Base-by-base conservation (phyloP, 129 eudicot species). In the Chrysanthemum makinoi region DNA sequence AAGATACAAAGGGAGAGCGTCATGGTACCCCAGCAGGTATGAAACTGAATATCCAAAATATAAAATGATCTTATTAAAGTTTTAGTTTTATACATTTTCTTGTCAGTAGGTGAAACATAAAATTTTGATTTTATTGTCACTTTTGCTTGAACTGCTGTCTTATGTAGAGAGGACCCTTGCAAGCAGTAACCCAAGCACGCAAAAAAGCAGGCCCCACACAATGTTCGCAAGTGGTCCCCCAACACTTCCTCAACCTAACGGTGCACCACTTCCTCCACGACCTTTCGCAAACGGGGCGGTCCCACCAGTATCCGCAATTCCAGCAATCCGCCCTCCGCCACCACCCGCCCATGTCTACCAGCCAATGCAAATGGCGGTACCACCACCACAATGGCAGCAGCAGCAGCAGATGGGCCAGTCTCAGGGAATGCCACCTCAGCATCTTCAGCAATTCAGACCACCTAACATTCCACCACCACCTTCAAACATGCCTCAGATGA, bases 151-250 rank as follows among this genome's bases (percentile, higher is more conserved):
- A 39, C 46, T 35, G 44, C 5, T 35, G 44, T 39, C 46, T 51
- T 73, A 6, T 78, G 75, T 84, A 86, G 99, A 94, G 70, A 86
- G 99, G 80, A 87, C 88, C 24, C 66, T 94, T 78, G 99, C 99
- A 46, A 86, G 97, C 60, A 91, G 94, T 66, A 94, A 88, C 57
- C 96, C 99, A 2, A 73, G 70, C 57, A 75, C 81, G 49, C 99
- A 90, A 69, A 90, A 86, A 81, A 84, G 85, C 78, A 77, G 99
- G 84, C 99, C 99, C 48, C 99, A 94, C 83, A 94, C 99, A 1
- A 59, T 94, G 86, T 94, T 94, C 75, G 99, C 99, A 74, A 90
- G 97, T 60, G 99, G 99, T 28, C 99, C 99, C 13, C 99, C 97
- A 1, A 80, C 85, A 3, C 87, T 89, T 55, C 82, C 84, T 19